Conservation (phyloP, 345 rosid species). For the Citrus trifoliata region DNA sequence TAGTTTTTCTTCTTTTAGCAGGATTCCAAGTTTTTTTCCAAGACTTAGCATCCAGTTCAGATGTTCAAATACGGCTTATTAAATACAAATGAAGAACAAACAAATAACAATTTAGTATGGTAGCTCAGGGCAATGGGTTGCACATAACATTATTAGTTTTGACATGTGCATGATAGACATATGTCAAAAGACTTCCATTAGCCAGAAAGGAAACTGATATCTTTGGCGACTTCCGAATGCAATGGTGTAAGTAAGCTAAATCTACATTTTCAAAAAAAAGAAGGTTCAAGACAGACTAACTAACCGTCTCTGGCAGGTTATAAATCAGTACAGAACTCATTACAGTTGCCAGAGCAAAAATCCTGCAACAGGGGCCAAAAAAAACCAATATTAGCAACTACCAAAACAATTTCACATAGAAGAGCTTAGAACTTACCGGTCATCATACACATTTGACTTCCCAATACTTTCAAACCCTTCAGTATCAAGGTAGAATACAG, state of each 20-base stretch:
- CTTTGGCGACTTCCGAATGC: neutral
- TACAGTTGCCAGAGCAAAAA: slow-evolving; percentile 96
- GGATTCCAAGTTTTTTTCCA: neutral
- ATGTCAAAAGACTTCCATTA: neutral
- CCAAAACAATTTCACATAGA: neutral
- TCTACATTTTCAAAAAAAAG: neutral
- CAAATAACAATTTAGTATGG: neutral
- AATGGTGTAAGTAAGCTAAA: neutral
- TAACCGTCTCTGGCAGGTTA: slow-evolving; percentile 95
- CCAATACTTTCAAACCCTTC: slow-evolving; percentile 99
- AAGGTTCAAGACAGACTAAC: slow-evolving; percentile 29
- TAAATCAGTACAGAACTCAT: slow-evolving; percentile 96
- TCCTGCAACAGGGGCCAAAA: slow-evolving; percentile 45
- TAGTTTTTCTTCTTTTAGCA: neutral
- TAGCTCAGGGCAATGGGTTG: neutral
- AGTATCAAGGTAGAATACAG: slow-evolving; percentile 92
- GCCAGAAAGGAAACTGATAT: neutral
- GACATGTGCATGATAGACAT: neutral
- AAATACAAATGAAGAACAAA: neutral
- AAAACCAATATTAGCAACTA: neutral
- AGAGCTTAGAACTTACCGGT: slow-evolving; percentile 50
- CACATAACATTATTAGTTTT: neutral
- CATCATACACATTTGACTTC: slow-evolving; percentile 97
- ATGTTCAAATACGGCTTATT: neutral
- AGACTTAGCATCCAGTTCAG: neutral